A percentile compares a stretch with the other conserved stretches of the same genome.
Evolutionary conservation across 257 asterid species (phyloP).

Genomic region (Linderniella brevidens): DNA sequence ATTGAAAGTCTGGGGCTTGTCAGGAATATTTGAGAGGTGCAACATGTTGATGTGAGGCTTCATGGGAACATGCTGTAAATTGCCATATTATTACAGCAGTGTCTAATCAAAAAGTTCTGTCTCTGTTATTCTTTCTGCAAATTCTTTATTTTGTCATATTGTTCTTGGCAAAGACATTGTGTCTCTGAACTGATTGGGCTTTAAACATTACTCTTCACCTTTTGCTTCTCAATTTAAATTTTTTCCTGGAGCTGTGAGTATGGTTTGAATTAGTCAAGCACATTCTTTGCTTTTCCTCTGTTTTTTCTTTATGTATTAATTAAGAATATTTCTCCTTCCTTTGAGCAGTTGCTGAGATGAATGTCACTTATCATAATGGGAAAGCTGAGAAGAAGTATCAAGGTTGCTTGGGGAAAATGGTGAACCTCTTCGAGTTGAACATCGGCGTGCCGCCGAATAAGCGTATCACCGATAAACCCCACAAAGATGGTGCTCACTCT

Average conservation of each 20-base stretch:
- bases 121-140: constrained; percentile 14
- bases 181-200: no score
- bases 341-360: constrained; percentile 56
- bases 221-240: no score
- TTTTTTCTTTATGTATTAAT: constrained; percentile 4
- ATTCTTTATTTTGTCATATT: neutral
- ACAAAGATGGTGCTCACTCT: constrained; percentile 42
- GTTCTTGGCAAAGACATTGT: no score
- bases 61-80: constrained; percentile 15
- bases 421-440: constrained; percentile 68
- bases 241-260: no score
- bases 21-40: constrained; percentile 11
- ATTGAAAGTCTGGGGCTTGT: constrained; percentile 1
- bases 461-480: constrained; percentile 70
- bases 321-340: constrained; percentile 7
- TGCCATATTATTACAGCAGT: constrained; percentile 11
- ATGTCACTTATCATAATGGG: constrained; percentile 36
- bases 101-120: constrained; percentile 11
- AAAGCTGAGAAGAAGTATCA: constrained; percentile 40
- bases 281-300: neutral
- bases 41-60: constrained; percentile 27
- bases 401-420: constrained; percentile 91
- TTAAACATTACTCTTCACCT: no score
- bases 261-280: no score
- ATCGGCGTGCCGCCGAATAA: constrained; percentile 43